A percentile compares a stretch with the other conserved stretches of the same genome.
phyloP scores from a whole-genome alignment of 352 stramenopile species.

The Phytophthora melonis region DNA sequence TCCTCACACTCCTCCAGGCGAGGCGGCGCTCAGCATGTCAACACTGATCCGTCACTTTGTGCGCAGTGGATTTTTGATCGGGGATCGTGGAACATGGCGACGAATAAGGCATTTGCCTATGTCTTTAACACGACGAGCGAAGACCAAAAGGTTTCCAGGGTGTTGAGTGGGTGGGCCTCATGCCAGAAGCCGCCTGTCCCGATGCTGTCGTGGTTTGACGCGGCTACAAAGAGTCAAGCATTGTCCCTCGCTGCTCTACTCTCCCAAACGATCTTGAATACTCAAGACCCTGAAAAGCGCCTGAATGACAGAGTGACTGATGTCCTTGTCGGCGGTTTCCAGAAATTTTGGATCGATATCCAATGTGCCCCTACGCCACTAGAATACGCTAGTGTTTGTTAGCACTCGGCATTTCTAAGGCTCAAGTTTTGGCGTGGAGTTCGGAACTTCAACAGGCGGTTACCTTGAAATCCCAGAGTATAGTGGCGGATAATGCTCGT shows the following conservation, averaged over 20 bases:
- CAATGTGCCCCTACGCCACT: constrained; percentile 15
- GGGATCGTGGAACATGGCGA: constrained; percentile 10
- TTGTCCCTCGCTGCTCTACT: neutral
- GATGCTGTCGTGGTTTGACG: constrained; percentile 8
- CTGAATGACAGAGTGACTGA: constrained; percentile 8
- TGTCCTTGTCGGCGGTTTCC: neutral
- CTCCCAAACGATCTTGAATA: constrained; percentile 14
- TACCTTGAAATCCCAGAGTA: neutral
- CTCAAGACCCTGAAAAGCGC: constrained; percentile 11
- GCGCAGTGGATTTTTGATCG: constrained; percentile 23
- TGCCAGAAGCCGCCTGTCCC: neutral
- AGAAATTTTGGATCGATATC: constrained; percentile 12
- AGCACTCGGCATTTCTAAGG: constrained; percentile 2
- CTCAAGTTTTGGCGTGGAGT: constrained; percentile 14
- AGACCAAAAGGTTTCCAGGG: constrained; percentile 8
- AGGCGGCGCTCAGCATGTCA: constrained; percentile 2
- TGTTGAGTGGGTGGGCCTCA: constrained; percentile 10
- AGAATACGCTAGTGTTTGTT: constrained; percentile 1
- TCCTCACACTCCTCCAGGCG: constrained; percentile 7
- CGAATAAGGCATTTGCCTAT: constrained; percentile 19
- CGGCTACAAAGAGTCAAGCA: neutral
- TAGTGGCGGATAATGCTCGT: neutral
- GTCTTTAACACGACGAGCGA: constrained; percentile 22
- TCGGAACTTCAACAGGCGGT: neutral
- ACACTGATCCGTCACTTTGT: constrained; percentile 4